Evolutionary conservation across 164 flowering plant genomes (phyloP), one percentile per base, ranked within the genome.

Genomic region (Cinnamomum micranthum): DNA sequence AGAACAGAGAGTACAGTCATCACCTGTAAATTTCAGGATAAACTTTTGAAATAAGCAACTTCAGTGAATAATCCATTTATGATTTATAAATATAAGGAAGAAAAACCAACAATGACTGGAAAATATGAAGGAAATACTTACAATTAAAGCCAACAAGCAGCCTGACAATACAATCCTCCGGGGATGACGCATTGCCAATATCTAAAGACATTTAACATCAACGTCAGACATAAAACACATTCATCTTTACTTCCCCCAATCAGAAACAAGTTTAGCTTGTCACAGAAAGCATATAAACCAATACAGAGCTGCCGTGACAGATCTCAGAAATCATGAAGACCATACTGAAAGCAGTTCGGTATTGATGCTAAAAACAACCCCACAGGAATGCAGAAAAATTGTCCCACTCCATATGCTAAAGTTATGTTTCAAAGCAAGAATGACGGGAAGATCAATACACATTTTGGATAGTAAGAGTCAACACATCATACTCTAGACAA

Each of bases 161-260:
- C 99, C 99, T 15, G 89, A 75, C 81, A 96, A 86, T 68, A 96
- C 97, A 78, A 88, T 86, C 81, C 95, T 88, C 74, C 99, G 86
- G 7, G 99, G 98, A 76, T 96, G 89, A 31, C 99, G 94, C 99
- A 96, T 96, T 55, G 99, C 99, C 89, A 96, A 83, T 76, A 96
- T 94, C 99, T 96, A 55, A 72, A n/a, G 52, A 63, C 6, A 72
- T n/a, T n/a, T n/a, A 9, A 62, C 35, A 1, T 50, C 28, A 23
- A 70, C 25, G 35, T 70, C 62, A 70, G 51, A 47, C 47, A 55
- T 0, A 41, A 31, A 31, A 6, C 47, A 6, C 47, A 41, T 41
- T 7, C 47, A 41, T 41, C 47, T 41, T 41, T 41, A 7, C 11
- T 41, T 41, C 47, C 47, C 47, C 11, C 47, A 41, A 41, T 41